These are phyloP conservation scores for Cladosporium cucumerinum DNA, from an alignment of 2,329 filamentous ascomycete genomes.

Conservation along the genomic window DNA sequence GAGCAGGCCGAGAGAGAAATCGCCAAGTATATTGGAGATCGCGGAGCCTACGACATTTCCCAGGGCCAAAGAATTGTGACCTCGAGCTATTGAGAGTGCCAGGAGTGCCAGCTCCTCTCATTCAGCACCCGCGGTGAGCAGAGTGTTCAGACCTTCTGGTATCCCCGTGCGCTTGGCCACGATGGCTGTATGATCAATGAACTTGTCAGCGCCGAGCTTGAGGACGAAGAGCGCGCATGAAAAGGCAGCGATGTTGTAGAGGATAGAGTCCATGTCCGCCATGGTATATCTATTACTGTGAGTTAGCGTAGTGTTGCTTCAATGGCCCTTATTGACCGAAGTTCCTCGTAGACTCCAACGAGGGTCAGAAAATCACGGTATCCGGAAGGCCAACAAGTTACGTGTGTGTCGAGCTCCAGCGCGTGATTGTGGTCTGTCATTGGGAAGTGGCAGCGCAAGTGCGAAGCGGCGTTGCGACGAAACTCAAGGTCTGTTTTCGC, in stretches of 20 bases:
- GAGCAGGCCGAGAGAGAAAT: slow-evolving; percentile 53
- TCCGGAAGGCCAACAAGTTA: neutral
- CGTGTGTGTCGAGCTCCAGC: neutral
- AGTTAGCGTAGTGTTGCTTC: neutral
- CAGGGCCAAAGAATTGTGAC: slow-evolving; percentile 48
- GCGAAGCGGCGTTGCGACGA: neutral
- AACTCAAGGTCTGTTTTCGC: neutral
- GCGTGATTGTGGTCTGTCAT: neutral
- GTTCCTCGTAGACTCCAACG: neutral
- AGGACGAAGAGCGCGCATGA: slow-evolving; percentile 48
- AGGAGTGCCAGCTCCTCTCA: slow-evolving; percentile 57
- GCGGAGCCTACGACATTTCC: slow-evolving; percentile 55
- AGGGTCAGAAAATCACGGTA: neutral
- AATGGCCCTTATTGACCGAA: neutral
- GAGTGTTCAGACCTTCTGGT: slow-evolving; percentile 47
- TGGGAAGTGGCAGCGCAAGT: neutral
- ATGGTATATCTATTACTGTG: neutral
- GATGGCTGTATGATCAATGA: slow-evolving; percentile 51
- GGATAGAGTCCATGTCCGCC: slow-evolving; percentile 33
- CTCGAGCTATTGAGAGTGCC: slow-evolving; percentile 45
- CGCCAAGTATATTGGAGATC: slow-evolving; percentile 56
- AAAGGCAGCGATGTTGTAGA: slow-evolving; percentile 45
- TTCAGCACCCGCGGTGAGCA: slow-evolving; percentile 54
- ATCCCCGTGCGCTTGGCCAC: slow-evolving; percentile 46
- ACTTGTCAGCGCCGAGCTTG: slow-evolving; percentile 52